Base-by-base conservation (phyloP, 2,329 filamentous ascomycete species). In the Arthroderma sp. region DNA sequence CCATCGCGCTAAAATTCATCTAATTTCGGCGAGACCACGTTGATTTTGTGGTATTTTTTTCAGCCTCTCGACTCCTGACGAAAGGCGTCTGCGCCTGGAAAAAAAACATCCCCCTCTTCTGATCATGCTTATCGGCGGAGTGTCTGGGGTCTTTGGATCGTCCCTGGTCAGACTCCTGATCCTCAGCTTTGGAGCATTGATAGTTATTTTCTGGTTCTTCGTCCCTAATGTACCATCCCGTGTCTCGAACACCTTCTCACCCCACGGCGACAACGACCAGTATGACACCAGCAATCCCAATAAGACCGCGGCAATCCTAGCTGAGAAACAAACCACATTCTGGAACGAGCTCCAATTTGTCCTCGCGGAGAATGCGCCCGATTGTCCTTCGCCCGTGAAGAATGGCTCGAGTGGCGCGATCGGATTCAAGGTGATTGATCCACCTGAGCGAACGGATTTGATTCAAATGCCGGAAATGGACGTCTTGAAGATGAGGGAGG, bases 341-440 rank as follows among this genome's bases (percentile, higher is more conserved):
- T 66, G 63, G 62, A 53, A 48, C 5, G 48, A 55, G 8, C 57
- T 66, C 30, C 55, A 60, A 31, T 48, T 53, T 1, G 50, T 60
- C 10, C 50, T 66, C n/a, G 53, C 54, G 9, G 46, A 50, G 10
- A 48, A 62, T 37, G 52, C 51, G 15, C 63, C 62, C 1, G 52
- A 55, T 42, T 57, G 56, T 40, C 40, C 54, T 3, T 51, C 60
- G 1, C 58, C 60, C 3, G 15, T 53, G 5, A 53, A 56, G 37
- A 38, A 57, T 27, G 57, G 53, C 10, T 54, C 47, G 27, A 55
- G 56, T 0, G 51, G 50, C 2, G 58, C 56, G 4, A 50, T 57
- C 40, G 45, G 53, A 11, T 62, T 59, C 47, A 54, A 61, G 41
- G 48, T 52, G 29, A 48, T 52, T 3, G 46, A 57, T 30, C 51